A percentile compares a stretch with the other conserved stretches of the same genome.
These are phyloP conservation scores for Candida chauliodis DNA, from an alignment of 805 yeast species.

Conservation along the genomic window DNA sequence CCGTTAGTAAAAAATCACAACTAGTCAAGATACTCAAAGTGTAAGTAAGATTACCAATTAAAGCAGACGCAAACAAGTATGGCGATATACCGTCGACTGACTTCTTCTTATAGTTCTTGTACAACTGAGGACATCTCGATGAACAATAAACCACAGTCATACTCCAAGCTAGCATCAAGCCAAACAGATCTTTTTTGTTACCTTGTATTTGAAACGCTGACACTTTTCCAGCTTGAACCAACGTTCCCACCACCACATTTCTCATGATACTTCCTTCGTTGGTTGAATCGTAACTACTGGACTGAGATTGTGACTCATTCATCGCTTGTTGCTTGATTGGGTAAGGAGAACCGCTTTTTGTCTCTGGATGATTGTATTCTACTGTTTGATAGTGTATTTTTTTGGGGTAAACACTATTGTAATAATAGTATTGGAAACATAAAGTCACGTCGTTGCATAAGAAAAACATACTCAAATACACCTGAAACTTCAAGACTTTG, in stretches of 20 bases:
- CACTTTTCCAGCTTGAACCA: slow-evolving; percentile 6
- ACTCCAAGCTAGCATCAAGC: slow-evolving; percentile 60
- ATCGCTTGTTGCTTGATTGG: neutral
- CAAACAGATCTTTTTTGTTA: slow-evolving; percentile 11
- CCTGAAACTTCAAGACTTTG: slow-evolving; percentile 34
- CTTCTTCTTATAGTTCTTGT: slow-evolving; percentile 70
- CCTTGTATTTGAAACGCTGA: slow-evolving; percentile 13
- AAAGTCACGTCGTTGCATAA: slow-evolving; percentile 35
- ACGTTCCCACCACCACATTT: slow-evolving; percentile 9
- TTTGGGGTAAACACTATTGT: slow-evolving; percentile 34
- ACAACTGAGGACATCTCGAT: slow-evolving; percentile 81
- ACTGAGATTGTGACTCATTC: slow-evolving; percentile 10
- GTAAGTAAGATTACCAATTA: slow-evolving; percentile 74
- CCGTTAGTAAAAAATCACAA: slow-evolving; percentile 41
- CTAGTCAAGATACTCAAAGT: slow-evolving; percentile 70
- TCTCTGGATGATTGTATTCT: neutral
- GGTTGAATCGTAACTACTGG: slow-evolving; percentile 17
- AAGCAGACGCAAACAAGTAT: slow-evolving; percentile 71
- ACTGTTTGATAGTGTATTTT: slow-evolving; percentile 3
- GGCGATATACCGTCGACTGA: slow-evolving; percentile 88
- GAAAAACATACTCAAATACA: slow-evolving; percentile 38
- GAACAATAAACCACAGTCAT: slow-evolving; percentile 73
- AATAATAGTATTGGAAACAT: slow-evolving; percentile 41
- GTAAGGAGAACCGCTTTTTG: too few relatives aligned
- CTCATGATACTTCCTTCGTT: slow-evolving; percentile 5